Evolutionary conservation across 306 rosid species (phyloP), one percentile per base, ranked within the genome.

Genomic region (Bauhinia variegata): DNA sequence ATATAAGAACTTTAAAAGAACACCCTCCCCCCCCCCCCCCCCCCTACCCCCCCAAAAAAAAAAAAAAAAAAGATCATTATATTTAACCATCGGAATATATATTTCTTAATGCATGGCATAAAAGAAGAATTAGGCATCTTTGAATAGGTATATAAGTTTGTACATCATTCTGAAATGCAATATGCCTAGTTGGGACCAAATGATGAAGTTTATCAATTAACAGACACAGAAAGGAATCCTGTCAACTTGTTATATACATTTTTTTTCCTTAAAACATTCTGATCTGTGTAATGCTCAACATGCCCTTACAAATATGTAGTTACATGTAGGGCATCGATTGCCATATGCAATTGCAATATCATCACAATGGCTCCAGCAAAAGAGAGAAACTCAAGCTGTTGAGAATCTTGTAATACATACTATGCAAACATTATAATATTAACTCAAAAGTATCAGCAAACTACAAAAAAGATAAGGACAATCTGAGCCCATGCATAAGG

Each of bases 401-500:
- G 66, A 11, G 67, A 54, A 68, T 49, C 55, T 4, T 46, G 41
- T 43, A 65, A 48, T 62, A 46, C 48, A 65, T 67, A 19, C n/a
- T 36, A 59, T 2, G 47, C 23, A 49, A 41, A 12, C 61, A 70
- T 39, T 42, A 76, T 8, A 30, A 68, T 47, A 54, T 8, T 31
- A 47, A 68, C 42, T 43, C 50, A 71, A 18, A 65, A 23, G 64
- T 19, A 36, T 63, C 53, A 13, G 54, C 18, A 52, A 11, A 23
- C 33, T 48, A 75, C 74, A 54, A 31, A 71, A 11, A 39, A 31
- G 58, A 46, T 15, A 49, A 65, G 39, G 60, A 41, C 63, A 67
- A 62, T 63, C 60, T 19, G 66, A 64, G 67, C 74, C 54, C 41
- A 60, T 51, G 78, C 61, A 33, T 71, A 63, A 63, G 73, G 73